phyloP scores from a whole-genome alignment of 768 basidiomycete species.

The Panellus pusillus region DNA sequence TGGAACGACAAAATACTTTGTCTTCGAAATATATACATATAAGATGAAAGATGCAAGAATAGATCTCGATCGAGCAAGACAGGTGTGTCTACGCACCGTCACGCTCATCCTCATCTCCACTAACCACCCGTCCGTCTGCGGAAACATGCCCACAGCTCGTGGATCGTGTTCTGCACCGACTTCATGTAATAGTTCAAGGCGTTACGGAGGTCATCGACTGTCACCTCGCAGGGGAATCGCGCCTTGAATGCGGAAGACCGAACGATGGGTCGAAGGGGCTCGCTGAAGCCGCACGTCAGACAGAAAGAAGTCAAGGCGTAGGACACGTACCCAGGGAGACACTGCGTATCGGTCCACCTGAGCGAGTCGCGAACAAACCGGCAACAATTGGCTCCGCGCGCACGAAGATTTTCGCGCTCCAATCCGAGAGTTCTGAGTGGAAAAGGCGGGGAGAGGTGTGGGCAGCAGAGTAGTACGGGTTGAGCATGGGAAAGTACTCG shows the following conservation, averaged over 20 bases:
- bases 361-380: constrained; percentile 4
- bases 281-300: not conserved
- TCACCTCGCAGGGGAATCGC: not conserved
- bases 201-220: not conserved
- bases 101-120: too few relatives aligned
- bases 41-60: too few relatives aligned
- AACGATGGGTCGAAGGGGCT: constrained; percentile 1
- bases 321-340: not conserved
- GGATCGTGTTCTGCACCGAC: constrained; percentile 5
- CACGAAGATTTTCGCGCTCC: not conserved
- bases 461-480: not conserved
- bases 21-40: too few relatives aligned
- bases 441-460: constrained; percentile 7
- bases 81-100: too few relatives aligned
- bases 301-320: not conserved
- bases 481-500: constrained; percentile 18
- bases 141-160: constrained; percentile 17
- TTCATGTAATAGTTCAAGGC: constrained; percentile 5
- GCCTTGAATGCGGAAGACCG: constrained; percentile 6
- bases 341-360: not conserved
- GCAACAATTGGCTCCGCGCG: constrained; percentile 5
- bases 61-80: too few relatives aligned
- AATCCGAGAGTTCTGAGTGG: constrained; percentile 5
- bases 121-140: not conserved
- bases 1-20: too few relatives aligned